Percentiles rank a stretch among this genome's conserved stretches.
Conservation (phyloP, 176 grass and related monocot genomes). For the Phragmites australis region DNA sequence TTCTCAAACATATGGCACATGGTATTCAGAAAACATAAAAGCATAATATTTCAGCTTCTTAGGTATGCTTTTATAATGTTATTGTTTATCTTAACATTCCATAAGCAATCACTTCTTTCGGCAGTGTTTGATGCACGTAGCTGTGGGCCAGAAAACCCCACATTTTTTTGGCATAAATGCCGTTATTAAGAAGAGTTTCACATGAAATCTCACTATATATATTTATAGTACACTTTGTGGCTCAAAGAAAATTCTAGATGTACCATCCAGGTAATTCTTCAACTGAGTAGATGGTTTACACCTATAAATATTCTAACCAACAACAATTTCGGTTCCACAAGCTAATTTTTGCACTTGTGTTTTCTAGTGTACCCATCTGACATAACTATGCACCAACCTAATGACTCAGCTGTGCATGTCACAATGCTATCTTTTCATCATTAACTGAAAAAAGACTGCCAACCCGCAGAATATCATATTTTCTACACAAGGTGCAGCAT, state of each 20-base stretch:
- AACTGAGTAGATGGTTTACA: background rate
- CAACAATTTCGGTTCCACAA: background rate
- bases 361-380: constrained; percentile 17
- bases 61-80: background rate
- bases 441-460: constrained; percentile 36
- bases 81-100: background rate
- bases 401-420: constrained; percentile 24
- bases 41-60: constrained; percentile 10
- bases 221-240: background rate
- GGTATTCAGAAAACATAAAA: constrained; percentile 3
- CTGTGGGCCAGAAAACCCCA: background rate
- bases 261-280: constrained; percentile 8
- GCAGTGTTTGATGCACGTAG: background rate
- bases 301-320: background rate
- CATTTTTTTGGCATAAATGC: constrained; percentile 7
- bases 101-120: background rate
- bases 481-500: constrained; percentile 35
- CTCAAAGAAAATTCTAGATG: background rate
- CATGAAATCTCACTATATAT: background rate
- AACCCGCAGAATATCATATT: constrained; percentile 25
- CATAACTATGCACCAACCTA: constrained; percentile 36
- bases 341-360: constrained; percentile 12
- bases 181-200: background rate
- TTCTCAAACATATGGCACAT: constrained; percentile 5
- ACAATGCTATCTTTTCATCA: constrained; percentile 35